Evolutionary conservation across 441 rosid species (phyloP), one percentile per base, ranked within the genome.

Genomic region (Pelargonium citronellum): DNA sequence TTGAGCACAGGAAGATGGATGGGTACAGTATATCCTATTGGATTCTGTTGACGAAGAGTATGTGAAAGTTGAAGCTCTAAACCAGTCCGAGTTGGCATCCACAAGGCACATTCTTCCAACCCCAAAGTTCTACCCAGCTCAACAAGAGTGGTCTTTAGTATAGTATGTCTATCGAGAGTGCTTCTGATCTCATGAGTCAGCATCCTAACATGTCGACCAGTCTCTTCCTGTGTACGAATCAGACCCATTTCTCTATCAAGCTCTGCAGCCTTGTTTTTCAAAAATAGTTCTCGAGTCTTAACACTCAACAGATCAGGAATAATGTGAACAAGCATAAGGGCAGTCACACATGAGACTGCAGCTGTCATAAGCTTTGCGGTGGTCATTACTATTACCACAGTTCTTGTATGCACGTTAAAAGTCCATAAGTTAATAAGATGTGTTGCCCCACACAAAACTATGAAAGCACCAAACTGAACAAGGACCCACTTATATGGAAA

Each of bases 81-180:
- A n/a, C 99, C 99, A 47, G 95, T 92, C 41, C 96, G 91, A 1
- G 98, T 95, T 13, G 98, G 99, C 99, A 95, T 95, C 99, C 99
- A 95, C 82, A 95, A 79, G 16, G 98, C 97, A 76, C 99, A 95
- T 78, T 92, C 99, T 77, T 95, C 98, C 80, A 95, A 72, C 43
- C 79, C 97, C 74, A 95, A 81, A 5, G 97, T 92, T 77, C 97
- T 86, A 34, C 98, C 97, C 71, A 95, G 83, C 75, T 95, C 99
- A 76, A 95, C 85, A 53, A 95, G 97, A 1, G 98, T 92, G 64
- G 99, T 95, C 79, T 78, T 90, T 9, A 95, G 77, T 66, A 95
- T 95, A n/a, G 97, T 92, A 65, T 89, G 99, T 15, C 99, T 82
- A 71, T 95, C 96, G 22, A 95, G 83, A 8, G 99, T 95, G 76